Base-by-base conservation (phyloP, 2,329 filamentous ascomycete genomes). In the Cryphonectria parasitica region DNA sequence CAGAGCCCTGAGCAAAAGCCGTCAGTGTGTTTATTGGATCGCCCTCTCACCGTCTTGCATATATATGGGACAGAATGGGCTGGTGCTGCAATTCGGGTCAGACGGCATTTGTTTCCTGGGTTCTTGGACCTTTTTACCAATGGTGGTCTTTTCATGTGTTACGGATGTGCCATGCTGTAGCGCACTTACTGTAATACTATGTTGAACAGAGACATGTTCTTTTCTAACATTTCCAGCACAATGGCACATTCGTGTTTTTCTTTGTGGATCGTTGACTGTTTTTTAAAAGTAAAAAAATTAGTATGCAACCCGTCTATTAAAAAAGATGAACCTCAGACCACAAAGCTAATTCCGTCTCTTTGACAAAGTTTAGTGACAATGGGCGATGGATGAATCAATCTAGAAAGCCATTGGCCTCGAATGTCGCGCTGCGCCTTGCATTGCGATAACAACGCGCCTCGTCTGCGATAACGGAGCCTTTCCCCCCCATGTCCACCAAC, bases 391-490 rank as follows among this genome's bases (percentile, higher is more conserved):
- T 2, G 2, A n/a, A 17, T 22, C 43, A 19, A 19, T 64, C 43
- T 15, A 52, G 5, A 3, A 28, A 31, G n/a, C 19, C 11, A 31
- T 34, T 39, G 34, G 3, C 13, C 10, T 63, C 15, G 31, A 39
- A 10, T 11, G 11, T 39, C 19, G 31, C 60, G 60, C 60, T 49
- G 45, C 22, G 45, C 45, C 22, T 31, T 22, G 60, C 34, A 4
- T 31, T 49, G 64, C 25, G 49, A 56, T 31, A 39, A 31, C 28
- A 25, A 58, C 17, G 28, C 63, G 31, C 43, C 41, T 63, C 41
- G 39, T 52, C 67, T 63, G 68, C 68, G 68, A 70, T 70, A 70
- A 69, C 68, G 68, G 68, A 70, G 65, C 31, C 58, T 54, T 31
- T 58, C 62, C 39, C 43, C 62, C 69, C n/a, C 6, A 34, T 17